A percentile compares a stretch with the other conserved stretches of the same genome.
Evolutionary conservation across 2,329 filamentous ascomycete genomes (phyloP).

Genomic region (Corniculantispora saksenae): DNA sequence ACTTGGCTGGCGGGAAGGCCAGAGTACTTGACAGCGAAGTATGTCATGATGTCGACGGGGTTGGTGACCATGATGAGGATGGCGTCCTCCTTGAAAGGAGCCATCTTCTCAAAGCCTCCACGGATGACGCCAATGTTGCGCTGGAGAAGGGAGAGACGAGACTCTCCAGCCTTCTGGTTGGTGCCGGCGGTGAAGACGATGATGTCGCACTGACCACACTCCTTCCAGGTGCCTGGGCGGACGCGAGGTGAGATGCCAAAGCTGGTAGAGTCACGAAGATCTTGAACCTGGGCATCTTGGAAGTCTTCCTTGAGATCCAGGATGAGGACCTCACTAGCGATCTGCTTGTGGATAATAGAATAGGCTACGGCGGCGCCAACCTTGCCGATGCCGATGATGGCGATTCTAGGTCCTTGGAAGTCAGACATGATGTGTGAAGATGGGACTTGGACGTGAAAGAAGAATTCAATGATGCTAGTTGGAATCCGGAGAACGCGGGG

Average conservation of each 20-base stretch:
- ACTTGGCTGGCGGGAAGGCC: slow-evolving; percentile 51
- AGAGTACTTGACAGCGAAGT: slow-evolving; percentile 48
- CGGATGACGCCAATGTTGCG: slow-evolving; percentile 50
- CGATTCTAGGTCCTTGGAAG: slow-evolving; percentile 33
- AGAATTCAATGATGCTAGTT: neutral
- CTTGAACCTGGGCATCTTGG: slow-evolving; percentile 51
- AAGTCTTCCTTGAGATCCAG: slow-evolving; percentile 50
- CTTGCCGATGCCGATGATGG: slow-evolving; percentile 52
- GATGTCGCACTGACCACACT: slow-evolving; percentile 55
- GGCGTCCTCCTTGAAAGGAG: slow-evolving; percentile 47
- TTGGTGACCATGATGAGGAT: slow-evolving; percentile 55
- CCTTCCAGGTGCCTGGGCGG: slow-evolving; percentile 44
- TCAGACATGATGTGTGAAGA: slow-evolving; percentile 17
- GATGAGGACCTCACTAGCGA: slow-evolving; percentile 53
- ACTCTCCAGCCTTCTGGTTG: slow-evolving; percentile 37
- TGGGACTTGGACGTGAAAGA: neutral
- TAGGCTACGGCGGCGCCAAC: slow-evolving; percentile 54
- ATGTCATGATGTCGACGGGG: slow-evolving; percentile 56
- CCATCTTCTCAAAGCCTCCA: slow-evolving; percentile 49
- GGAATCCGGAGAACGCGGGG: neutral
- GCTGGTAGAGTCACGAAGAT: slow-evolving; percentile 52
- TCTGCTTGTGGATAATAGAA: slow-evolving; percentile 50
- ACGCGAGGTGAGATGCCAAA: slow-evolving; percentile 44
- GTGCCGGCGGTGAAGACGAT: slow-evolving; percentile 56
- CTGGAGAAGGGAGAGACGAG: slow-evolving; percentile 19